Conservation (phyloP, 306 rosid species). For the Glycyrrhiza uralensis region DNA sequence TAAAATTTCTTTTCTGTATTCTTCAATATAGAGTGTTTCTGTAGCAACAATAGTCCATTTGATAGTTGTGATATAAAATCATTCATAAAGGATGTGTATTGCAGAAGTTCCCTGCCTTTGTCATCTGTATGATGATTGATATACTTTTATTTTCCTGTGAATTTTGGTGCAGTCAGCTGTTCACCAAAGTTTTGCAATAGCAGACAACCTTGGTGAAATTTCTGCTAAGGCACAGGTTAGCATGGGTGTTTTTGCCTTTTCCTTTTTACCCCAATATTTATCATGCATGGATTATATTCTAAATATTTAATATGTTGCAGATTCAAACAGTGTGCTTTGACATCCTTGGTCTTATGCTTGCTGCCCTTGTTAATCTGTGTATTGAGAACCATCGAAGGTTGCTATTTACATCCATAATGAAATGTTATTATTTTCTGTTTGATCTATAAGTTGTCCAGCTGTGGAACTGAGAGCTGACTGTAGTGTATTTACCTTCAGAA, state of each 20-base stretch:
- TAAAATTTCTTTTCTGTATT: neutral
- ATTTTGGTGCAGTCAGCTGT: conserved; percentile 62
- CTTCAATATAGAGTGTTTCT: neutral
- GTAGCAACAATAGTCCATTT: neutral
- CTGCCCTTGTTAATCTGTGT: conserved; percentile 63
- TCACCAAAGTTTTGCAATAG: conserved; percentile 80
- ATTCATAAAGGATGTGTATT: neutral
- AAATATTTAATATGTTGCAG: conserved; percentile 41
- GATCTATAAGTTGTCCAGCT: neutral
- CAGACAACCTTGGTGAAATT: conserved; percentile 86
- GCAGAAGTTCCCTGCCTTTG: neutral
- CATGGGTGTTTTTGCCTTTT: neutral
- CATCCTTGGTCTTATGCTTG: conserved; percentile 81
- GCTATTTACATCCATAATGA: conserved; percentile 11
- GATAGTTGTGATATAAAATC: neutral
- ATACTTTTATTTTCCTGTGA: neutral
- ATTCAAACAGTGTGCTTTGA: conserved; percentile 97
- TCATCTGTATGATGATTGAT: conserved; percentile 5
- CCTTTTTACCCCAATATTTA: neutral
- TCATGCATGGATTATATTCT: neutral
- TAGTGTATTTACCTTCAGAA: neutral
- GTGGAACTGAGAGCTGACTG: neutral
- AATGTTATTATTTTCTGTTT: neutral
- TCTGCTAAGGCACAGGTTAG: conserved; percentile 87
- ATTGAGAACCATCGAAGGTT: conserved; percentile 64